These are phyloP conservation scores for Tetrahymena thermophila DNA, from an alignment of 73 alveolate species.

Conservation along the genomic window DNA sequence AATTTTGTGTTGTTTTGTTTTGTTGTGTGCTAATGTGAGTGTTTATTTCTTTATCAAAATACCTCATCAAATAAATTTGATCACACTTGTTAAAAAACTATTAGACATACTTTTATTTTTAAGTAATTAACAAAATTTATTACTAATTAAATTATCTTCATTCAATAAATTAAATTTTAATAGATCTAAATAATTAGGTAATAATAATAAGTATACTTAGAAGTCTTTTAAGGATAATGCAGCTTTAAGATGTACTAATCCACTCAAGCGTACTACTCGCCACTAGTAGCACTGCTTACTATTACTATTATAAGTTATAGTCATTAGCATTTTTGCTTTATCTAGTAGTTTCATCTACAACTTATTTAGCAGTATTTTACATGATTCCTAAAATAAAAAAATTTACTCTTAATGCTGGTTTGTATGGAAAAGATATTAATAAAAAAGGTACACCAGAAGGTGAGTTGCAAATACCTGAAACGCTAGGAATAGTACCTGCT, in stretches of 20 bases:
- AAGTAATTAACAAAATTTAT: no score
- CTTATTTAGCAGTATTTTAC: conserved; percentile 11
- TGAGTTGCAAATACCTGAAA: conserved; percentile 67
- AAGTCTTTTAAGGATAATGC: neutral
- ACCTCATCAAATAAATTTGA: neutral
- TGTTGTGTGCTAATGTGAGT: no score
- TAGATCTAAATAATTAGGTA: neutral
- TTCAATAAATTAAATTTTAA: neutral
- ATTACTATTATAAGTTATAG: neutral
- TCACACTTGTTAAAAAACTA: neutral
- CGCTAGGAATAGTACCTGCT: conserved; percentile 93
- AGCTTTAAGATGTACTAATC: neutral
- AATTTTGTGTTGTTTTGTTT: no score
- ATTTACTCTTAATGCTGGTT: conserved; percentile 24
- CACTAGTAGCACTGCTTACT: neutral
- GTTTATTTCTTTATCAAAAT: no score
- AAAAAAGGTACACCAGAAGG: conserved; percentile 38
- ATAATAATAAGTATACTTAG: neutral
- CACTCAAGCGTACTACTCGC: neutral
- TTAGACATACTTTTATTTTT: neutral
- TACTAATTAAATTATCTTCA: neutral
- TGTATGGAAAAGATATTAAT: conserved; percentile 34
- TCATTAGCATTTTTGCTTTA: conserved; percentile 8
- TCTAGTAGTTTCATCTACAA: neutral
- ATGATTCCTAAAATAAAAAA: conserved; percentile 28